Evolutionary conservation across 306 rosid genomes (phyloP), one percentile per base, ranked within the genome.

Genomic region (Mimosa pudica): DNA sequence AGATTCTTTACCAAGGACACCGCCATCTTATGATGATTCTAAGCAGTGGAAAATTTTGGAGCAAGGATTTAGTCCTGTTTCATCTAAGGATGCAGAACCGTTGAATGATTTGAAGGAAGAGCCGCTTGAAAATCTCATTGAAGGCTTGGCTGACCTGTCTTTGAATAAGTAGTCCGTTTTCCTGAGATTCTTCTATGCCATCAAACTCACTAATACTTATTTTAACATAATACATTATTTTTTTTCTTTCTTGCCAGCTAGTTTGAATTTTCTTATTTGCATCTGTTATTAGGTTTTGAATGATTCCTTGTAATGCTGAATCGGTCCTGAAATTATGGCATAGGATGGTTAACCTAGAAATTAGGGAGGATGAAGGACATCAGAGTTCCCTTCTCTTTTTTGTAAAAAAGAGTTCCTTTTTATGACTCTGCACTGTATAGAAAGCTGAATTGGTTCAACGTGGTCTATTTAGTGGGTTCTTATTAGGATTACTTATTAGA

Each of bases 111-210:
- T 57, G 33, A 30, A 57, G 63, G 32, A 57, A 20, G 63, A 32
- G 32, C 63, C 63, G 8, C 63, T 57, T 57, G 63, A 57, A n/a
- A 7, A 57, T 18, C 32, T 57, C 30, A 57, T 57, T 8, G 63
- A 57, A n/a, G 63, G 63, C 63, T 18, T 93, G 79, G 85, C 86
- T 49, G 89, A 81, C 54, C 78, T 93, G 46, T 91, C 97, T 65
- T 66, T 93, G 64, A 64, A 78, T 74, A 61, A 17, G 10, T 86
- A 70, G 77, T 20, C 36, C 75, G 58, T 8, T 45, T 9, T 0
- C 20, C 12, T 72, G 48, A 64, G 80, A 48, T 77, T 80, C 41
- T 62, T 44, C 66, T 10, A 52, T 77, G 13, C 38, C 11, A 10
- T 12, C 66, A 38, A 55, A 46, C 10, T 58, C 36, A 12, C 10